phyloP scores from a whole-genome alignment of 2,329 filamentous ascomycete genomes.

The Simplicillium aogashimaense region DNA sequence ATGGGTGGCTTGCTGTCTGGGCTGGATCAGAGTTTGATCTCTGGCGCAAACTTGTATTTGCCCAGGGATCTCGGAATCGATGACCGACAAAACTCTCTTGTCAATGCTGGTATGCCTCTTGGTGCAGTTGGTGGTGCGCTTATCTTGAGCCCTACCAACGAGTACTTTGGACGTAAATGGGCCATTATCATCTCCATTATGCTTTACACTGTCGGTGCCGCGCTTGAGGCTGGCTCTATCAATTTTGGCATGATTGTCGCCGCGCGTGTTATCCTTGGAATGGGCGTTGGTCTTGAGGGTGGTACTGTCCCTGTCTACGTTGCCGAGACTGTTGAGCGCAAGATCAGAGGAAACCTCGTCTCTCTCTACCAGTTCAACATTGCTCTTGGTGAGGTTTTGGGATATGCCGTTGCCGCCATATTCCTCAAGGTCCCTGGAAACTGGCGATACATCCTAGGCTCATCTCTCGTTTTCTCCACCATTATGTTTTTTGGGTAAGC shows the following conservation, averaged over 20 bases:
- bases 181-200: conserved; percentile 61
- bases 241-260: conserved; percentile 64
- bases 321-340: conserved; percentile 59
- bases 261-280: conserved; percentile 57
- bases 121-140: conserved; percentile 63
- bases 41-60: conserved; percentile 58
- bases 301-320: conserved; percentile 69
- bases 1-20: conserved; percentile 66
- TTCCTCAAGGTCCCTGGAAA: conserved; percentile 60
- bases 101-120: conserved; percentile 62
- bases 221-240: conserved; percentile 56
- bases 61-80: conserved; percentile 47
- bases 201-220: conserved; percentile 61
- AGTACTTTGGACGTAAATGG: conserved; percentile 55
- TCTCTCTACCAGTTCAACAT: conserved; percentile 71
- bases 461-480: conserved; percentile 57
- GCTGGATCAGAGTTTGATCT: conserved; percentile 64
- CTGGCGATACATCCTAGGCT: conserved; percentile 67
- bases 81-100: conserved; percentile 49
- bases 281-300: conserved; percentile 63
- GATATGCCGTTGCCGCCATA: conserved; percentile 63
- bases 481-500: conserved; percentile 25
- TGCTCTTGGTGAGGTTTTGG: conserved; percentile 62
- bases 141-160: conserved; percentile 56
- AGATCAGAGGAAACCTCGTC: conserved; percentile 60